Evolutionary conservation across 352 stramenopile genomes (phyloP).

Genomic region (Phytophthora pinifolia): DNA sequence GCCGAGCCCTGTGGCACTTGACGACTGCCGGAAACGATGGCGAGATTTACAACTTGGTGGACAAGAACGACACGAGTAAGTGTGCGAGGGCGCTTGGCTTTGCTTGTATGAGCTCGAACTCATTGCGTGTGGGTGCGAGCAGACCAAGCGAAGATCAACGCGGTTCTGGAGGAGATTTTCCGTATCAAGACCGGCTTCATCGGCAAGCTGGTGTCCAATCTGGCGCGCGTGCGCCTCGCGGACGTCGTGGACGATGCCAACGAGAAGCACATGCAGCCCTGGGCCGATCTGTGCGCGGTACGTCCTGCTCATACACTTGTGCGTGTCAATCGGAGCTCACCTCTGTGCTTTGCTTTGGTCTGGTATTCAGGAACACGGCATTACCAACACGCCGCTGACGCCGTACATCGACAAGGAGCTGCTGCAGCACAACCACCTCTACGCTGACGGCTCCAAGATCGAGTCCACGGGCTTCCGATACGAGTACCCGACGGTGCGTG

Average conservation of each 20-base stretch:
- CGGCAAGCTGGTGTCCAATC: slow-evolving; percentile 83
- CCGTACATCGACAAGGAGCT: slow-evolving; percentile 90
- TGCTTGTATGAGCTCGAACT: neutral
- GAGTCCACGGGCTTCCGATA: slow-evolving; percentile 79
- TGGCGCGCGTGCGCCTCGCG: slow-evolving; percentile 70
- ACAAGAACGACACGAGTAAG: slow-evolving; percentile 87
- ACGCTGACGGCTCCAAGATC: slow-evolving; percentile 75
- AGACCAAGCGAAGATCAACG: slow-evolving; percentile 85
- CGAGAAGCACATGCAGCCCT: slow-evolving; percentile 90
- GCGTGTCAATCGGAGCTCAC: slow-evolving; percentile 3
- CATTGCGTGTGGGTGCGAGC: slow-evolving; percentile 1
- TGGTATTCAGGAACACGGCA: slow-evolving; percentile 53
- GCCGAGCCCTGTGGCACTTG: slow-evolving; percentile 76
- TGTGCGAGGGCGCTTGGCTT: neutral
- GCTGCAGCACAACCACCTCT: slow-evolving; percentile 84
- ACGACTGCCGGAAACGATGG: slow-evolving; percentile 47
- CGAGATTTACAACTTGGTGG: slow-evolving; percentile 85
- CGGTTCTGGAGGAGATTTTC: slow-evolving; percentile 75
- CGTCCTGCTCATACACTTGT: slow-evolving; percentile 6
- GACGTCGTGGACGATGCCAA: slow-evolving; percentile 90
- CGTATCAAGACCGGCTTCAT: slow-evolving; percentile 85
- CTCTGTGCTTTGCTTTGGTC: slow-evolving; percentile 10
- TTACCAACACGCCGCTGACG: slow-evolving; percentile 83
- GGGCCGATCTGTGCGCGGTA: slow-evolving; percentile 80
- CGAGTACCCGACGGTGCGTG: slow-evolving; percentile 59